Percentiles rank a stretch among this genome's conserved stretches.
phyloP scores from a whole-genome alignment of 1,139 yeast genomes.

The Debaryomyces subglobosus region DNA sequence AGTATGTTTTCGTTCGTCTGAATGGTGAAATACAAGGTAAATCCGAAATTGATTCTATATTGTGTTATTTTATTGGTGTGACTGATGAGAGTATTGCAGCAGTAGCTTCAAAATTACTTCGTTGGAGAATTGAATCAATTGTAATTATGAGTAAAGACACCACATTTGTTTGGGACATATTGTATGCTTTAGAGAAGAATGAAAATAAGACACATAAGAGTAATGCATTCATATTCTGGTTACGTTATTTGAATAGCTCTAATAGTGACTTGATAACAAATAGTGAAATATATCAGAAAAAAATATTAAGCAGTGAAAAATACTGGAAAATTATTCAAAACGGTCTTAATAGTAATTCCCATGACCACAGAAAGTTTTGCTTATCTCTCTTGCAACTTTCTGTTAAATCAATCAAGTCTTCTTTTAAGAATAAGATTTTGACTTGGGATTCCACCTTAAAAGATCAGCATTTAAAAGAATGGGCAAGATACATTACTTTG shows the following conservation, averaged over 20 bases:
- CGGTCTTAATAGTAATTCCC: conserved; percentile 59
- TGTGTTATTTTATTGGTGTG: conserved; percentile 33
- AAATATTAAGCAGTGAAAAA: conserved; percentile 32
- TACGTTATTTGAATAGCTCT: conserved; percentile 46
- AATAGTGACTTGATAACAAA: conserved; percentile 20
- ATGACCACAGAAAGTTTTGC: conserved; percentile 75
- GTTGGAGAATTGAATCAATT: conserved; percentile 51
- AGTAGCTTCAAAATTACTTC: conserved; percentile 38
- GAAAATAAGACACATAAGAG: conserved; percentile 34
- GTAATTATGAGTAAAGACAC: conserved; percentile 24
- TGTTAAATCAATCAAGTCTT: conserved; percentile 45
- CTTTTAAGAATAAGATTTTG: conserved; percentile 47
- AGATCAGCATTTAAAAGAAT: conserved; percentile 47
- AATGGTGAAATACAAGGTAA: conserved; percentile 44
- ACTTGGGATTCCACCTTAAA: conserved; percentile 44
- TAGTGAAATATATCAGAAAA: conserved; percentile 28
- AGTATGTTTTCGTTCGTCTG: conserved; percentile 18
- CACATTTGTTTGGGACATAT: conserved; percentile 46
- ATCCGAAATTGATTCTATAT: conserved; percentile 24
- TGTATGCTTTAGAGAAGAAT: conserved; percentile 38
- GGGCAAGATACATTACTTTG: conserved; percentile 75
- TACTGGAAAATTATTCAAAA: conserved; percentile 67
- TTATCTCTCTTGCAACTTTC: conserved; percentile 69
- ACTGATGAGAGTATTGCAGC: conserved; percentile 37
- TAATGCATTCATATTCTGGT: conserved; percentile 57